Percentiles rank a stretch among this genome's conserved stretches.
Conservation (phyloP, 495 filamentous ascomycete genomes). For the Aspergillus ostianus region DNA sequence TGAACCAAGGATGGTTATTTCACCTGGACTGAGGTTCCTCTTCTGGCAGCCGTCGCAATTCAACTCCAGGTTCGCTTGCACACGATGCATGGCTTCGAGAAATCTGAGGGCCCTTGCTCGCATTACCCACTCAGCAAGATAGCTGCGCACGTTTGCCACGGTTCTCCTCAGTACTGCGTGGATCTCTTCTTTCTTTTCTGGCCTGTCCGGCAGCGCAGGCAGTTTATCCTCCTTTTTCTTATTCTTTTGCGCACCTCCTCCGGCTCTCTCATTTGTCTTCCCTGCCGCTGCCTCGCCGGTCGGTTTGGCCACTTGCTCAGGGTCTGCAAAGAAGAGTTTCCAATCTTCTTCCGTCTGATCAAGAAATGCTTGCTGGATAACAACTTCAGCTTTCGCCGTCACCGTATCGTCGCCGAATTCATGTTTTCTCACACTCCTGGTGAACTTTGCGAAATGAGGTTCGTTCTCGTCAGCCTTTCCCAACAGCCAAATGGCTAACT, state of each 20-base stretch:
- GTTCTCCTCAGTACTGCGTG: constrained; percentile 21
- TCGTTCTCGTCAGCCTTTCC: constrained; percentile 15
- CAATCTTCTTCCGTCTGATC: constrained; percentile 24
- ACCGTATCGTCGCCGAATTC: constrained; percentile 28
- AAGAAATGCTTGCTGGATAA: constrained; percentile 17
- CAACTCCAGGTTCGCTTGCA: constrained; percentile 22
- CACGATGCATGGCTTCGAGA: constrained; percentile 18
- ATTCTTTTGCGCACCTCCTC: no score
- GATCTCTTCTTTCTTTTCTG: constrained; percentile 15
- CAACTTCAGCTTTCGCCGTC: constrained; percentile 12
- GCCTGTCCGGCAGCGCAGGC: constrained; percentile 11
- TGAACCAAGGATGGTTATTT: constrained; percentile 37
- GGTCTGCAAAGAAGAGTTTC: constrained; percentile 19
- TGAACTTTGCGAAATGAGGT: constrained; percentile 26
- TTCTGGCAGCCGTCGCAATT: constrained; percentile 32
- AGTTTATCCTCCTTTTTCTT: background rate
- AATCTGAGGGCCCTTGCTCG: constrained; percentile 33
- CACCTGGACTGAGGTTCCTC: constrained; percentile 5
- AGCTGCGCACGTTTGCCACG: constrained; percentile 23
- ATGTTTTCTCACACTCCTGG: constrained; percentile 20
- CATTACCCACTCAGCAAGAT: constrained; percentile 30
- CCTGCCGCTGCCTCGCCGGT: background rate
- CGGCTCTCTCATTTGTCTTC: background rate
- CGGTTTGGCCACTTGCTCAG: constrained; percentile 1
- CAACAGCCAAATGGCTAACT: constrained; percentile 36